Base-by-base conservation (phyloP, 108 stramenopile genomes). In the Cyclotella kingstonii region DNA sequence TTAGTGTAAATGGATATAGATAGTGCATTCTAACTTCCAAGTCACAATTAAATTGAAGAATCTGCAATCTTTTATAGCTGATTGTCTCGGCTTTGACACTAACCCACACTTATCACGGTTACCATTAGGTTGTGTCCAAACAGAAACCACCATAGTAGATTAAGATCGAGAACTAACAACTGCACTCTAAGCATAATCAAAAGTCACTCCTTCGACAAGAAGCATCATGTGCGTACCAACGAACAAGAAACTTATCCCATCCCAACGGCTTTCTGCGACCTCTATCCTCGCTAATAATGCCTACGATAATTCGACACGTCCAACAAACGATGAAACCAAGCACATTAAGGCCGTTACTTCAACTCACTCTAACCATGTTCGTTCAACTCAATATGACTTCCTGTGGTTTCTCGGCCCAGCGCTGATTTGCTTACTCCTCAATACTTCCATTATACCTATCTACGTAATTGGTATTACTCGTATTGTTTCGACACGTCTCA, bases 401-500 rank as follows among this genome's bases (percentile, higher is more conserved):
- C 60, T 77, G 4, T 58, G 79, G 48, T 85, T 85, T 41, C 46
- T 85, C 10, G 79, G 63, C 6, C 81, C 81, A 9, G 66, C 76
- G 14, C 54, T 83, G 26, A 67, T 79, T 50, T 76, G 43, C 21
- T 58, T 69, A 19, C n/a, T 68, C 2, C 56, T 76, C n/a, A 41
- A 56, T 1, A 85, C 81, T 21, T 77, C 81, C 17, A 69, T 85
- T 39, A 25, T 51, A 12, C 73, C 84, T 5, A 65, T 85, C 18
- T 85, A 85, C 73, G 63, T 63, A 33, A 83, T 80, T 31, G 79
- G 76, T 19, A 76, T 83, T 34, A 55, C 67, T 39, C 76, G 84
- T 15, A 81, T 85, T n/a, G 19, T 83, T 19, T 71, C 66, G 50
- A 85, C 77, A 27, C 73, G 80, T 38, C 49, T 83, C 10, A 67